Evolutionary conservation across 2,329 filamentous ascomycete genomes (phyloP).

Genomic region (Penicillium expansum): DNA sequence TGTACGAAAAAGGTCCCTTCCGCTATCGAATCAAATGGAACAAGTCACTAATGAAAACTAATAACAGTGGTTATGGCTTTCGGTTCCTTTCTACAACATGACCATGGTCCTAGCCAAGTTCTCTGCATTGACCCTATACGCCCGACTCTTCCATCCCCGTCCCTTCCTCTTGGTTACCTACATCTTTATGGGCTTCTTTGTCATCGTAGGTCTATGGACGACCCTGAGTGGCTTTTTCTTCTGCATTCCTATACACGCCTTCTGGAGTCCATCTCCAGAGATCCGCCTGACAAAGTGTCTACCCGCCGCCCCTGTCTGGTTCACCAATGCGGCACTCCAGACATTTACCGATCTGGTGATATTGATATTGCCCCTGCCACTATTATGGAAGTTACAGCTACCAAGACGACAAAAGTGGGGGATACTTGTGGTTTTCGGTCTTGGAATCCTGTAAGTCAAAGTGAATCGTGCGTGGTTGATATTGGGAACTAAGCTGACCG

Average conservation of each 20-base stretch:
- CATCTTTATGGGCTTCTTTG: conserved; percentile 19
- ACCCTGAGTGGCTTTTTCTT: conserved; percentile 27
- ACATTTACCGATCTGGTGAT: conserved; percentile 28
- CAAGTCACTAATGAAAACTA: neutral
- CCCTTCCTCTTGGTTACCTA: conserved; percentile 21
- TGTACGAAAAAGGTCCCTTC: conserved; percentile 15
- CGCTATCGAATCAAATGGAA: neutral
- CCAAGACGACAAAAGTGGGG: conserved; percentile 24
- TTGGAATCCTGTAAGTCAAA: conserved; percentile 29
- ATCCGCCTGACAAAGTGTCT: conserved; percentile 18
- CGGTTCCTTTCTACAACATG: conserved; percentile 37
- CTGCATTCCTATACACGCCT: conserved; percentile 26
- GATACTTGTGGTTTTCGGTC: conserved; percentile 27
- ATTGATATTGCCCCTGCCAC: conserved; percentile 28
- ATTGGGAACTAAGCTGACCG: neutral
- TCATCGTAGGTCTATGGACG: conserved; percentile 29
- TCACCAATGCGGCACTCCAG: conserved; percentile 30
- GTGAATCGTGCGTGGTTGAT: neutral
- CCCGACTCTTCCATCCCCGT: conserved; percentile 30
- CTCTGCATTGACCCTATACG: conserved; percentile 32
- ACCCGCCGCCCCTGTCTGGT: conserved; percentile 23
- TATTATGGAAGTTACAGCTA: conserved; percentile 23
- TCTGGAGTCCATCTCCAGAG: conserved; percentile 19
- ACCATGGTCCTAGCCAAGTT: conserved; percentile 33
- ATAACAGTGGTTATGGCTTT: conserved; percentile 30